A percentile compares a stretch with the other conserved stretches of the same genome.
Conservation (phyloP, 106 monocot genomes). For the Dendrobium huoshanense region DNA sequence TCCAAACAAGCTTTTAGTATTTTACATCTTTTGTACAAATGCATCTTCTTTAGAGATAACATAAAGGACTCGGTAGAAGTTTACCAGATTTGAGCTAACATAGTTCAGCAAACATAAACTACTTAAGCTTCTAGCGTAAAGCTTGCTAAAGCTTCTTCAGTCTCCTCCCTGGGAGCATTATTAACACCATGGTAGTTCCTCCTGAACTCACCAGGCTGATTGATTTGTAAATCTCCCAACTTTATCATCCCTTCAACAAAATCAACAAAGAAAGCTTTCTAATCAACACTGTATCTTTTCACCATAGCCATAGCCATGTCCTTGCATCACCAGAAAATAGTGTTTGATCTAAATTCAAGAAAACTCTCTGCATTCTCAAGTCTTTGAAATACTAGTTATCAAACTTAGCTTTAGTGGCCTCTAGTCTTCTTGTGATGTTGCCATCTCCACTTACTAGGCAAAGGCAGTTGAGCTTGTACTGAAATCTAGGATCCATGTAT, state of each 20-base stretch:
- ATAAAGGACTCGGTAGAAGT: too few relatives aligned
- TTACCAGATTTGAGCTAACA: too few relatives aligned
- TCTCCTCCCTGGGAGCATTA: neutral
- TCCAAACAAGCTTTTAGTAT: too few relatives aligned
- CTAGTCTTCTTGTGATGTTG: slow-evolving; percentile 53
- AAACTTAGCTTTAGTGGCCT: slow-evolving; percentile 45
- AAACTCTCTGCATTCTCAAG: slow-evolving; percentile 46
- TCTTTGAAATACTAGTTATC: slow-evolving; percentile 83
- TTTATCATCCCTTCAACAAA: slow-evolving; percentile 75
- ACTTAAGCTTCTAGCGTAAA: neutral
- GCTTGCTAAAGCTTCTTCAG: neutral
- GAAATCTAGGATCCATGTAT: slow-evolving; percentile 32
- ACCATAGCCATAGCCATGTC: slow-evolving; percentile 41
- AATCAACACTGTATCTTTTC: slow-evolving; percentile 28
- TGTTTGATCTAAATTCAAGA: slow-evolving; percentile 73
- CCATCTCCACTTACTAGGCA: slow-evolving; percentile 35
- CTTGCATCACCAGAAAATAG: slow-evolving; percentile 42
- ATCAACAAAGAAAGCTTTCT: slow-evolving; percentile 53
- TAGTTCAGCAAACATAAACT: too few relatives aligned
- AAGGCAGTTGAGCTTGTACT: slow-evolving; percentile 26
- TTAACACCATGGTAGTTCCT: slow-evolving; percentile 61
- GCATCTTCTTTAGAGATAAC: too few relatives aligned
- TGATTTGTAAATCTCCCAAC: slow-evolving; percentile 65
- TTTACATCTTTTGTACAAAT: too few relatives aligned
- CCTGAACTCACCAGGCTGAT: slow-evolving; percentile 49